Percentiles rank a stretch among this genome's conserved stretches.
These are phyloP conservation scores for Vaccinium corymbosum DNA, from an alignment of 148 eudicot genomes.

Conservation along the genomic window DNA sequence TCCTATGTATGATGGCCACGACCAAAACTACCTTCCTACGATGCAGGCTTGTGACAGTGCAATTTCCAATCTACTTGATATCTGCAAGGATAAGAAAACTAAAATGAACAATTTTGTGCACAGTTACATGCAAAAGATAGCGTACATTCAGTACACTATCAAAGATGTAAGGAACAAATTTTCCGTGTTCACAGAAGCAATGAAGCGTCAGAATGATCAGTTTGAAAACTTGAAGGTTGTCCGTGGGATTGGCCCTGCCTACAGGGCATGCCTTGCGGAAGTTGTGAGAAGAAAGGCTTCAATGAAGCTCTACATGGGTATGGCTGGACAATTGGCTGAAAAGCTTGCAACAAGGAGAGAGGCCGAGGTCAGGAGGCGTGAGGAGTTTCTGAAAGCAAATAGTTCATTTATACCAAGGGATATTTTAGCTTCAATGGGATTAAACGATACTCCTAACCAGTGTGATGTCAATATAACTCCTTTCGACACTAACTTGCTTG, in stretches of 20 bases:
- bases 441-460: slow-evolving; percentile 85
- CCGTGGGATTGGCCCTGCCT: slow-evolving; percentile 75
- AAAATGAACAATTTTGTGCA: slow-evolving; percentile 91
- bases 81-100: slow-evolving; percentile 65
- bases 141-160: slow-evolving; percentile 76
- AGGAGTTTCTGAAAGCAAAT: slow-evolving; percentile 75
- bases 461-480: slow-evolving; percentile 92
- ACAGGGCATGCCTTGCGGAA: slow-evolving; percentile 92
- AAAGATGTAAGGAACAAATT: slow-evolving; percentile 86
- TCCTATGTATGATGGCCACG: slow-evolving; percentile 92
- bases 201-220: slow-evolving; percentile 76
- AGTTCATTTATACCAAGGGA: slow-evolving; percentile 72
- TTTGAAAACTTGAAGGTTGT: slow-evolving; percentile 83
- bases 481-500: slow-evolving; percentile 79
- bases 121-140: slow-evolving; percentile 88
- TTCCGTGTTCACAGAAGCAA: slow-evolving; percentile 88
- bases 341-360: slow-evolving; percentile 91
- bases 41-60: slow-evolving; percentile 70
- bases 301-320: slow-evolving; percentile 98
- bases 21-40: slow-evolving; percentile 72
- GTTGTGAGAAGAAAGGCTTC: slow-evolving; percentile 89
- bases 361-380: slow-evolving; percentile 76
- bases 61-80: slow-evolving; percentile 60
- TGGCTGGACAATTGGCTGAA: slow-evolving; percentile 97
- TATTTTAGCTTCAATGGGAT: slow-evolving; percentile 81